Base-by-base conservation (phyloP, 345 rosid species). In the Acer saccharum region DNA sequence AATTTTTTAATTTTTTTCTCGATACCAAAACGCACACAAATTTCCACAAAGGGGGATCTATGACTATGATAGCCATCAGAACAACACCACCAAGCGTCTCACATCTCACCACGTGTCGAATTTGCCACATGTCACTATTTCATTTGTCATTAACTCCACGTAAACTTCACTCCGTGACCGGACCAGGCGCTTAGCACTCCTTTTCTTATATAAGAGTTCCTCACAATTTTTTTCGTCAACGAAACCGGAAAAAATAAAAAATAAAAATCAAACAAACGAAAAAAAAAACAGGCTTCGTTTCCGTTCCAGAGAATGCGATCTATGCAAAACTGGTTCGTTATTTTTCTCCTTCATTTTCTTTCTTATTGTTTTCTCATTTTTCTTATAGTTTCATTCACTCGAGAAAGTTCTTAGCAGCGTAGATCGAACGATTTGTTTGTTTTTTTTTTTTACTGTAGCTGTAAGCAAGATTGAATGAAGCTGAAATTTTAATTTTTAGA, bases 31-130 rank as follows among this genome's bases (percentile, higher is more conserved):
- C 46, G 46, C 46, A 8, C 11, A 2, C 46, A 43, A 8, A 43
- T 43, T 43, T 35, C 39, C 39, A 35, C 39, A 35, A n/a, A 32
- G 35, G 39, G 39, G 39, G 39, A 4, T 35, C 39, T 35, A 35
- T 35, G 39, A 35, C 39, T 4, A 35, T 4, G 46, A 9, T 43
- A 43, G 50, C 14, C 64, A 20, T 60, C 50, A 11, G 70, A n/a
- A 76, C 86, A 83, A 35, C 88, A 72, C 68, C 11, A 57, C 69
- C 18, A 20, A 74, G 50, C 83, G n/a, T 70, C 77, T 83, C 54
- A 74, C 4, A 65, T 35, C 16, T 1, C 13, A 64, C 84, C 89
- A 86, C 82, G 81, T 86, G 83, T 75, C 13, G 0, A 0, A 9
- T 58, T 7, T 1, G 43, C 78, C 65, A 83, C 57, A 64, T 72